These are phyloP conservation scores for Bipolaris bicolor DNA, from an alignment of 2,329 filamentous ascomycete genomes.

Conservation along the genomic window DNA sequence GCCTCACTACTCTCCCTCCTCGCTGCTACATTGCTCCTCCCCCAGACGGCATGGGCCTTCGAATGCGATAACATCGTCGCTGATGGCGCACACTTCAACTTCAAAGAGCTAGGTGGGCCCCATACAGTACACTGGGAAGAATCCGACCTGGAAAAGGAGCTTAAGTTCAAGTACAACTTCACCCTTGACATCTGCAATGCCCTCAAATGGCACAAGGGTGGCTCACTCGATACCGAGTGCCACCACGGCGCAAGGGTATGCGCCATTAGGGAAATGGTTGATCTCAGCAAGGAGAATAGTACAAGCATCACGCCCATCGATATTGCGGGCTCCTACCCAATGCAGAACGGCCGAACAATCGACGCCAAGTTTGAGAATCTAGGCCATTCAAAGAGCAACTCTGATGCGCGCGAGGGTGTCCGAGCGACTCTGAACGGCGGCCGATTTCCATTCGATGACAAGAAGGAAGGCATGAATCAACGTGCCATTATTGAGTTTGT, in stretches of 20 bases:
- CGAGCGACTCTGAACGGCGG: constrained; percentile 70
- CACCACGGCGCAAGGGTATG: constrained; percentile 77
- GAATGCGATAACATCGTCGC: constrained; percentile 68
- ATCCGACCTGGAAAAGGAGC: constrained; percentile 52
- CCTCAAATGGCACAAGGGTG: constrained; percentile 66
- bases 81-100: constrained; percentile 67
- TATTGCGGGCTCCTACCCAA: constrained; percentile 73
- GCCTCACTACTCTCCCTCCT: constrained; percentile 33
- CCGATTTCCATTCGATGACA: constrained; percentile 53
- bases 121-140: constrained; percentile 68
- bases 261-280: constrained; percentile 68
- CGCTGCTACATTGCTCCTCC: constrained; percentile 32
- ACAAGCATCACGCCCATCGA: constrained; percentile 66
- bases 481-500: constrained; percentile 83
- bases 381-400: constrained; percentile 66
- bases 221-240: constrained; percentile 62
- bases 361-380: constrained; percentile 72
- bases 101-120: constrained; percentile 68
- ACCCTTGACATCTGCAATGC: constrained; percentile 77
- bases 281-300: constrained; percentile 56
- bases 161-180: constrained; percentile 76
- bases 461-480: constrained; percentile 63
- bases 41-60: constrained; percentile 51
- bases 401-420: constrained; percentile 74
- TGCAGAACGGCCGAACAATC: constrained; percentile 61